These are phyloP conservation scores for Pochonia chlamydosporia DNA, from an alignment of 2,329 filamentous ascomycete species.

Conservation along the genomic window DNA sequence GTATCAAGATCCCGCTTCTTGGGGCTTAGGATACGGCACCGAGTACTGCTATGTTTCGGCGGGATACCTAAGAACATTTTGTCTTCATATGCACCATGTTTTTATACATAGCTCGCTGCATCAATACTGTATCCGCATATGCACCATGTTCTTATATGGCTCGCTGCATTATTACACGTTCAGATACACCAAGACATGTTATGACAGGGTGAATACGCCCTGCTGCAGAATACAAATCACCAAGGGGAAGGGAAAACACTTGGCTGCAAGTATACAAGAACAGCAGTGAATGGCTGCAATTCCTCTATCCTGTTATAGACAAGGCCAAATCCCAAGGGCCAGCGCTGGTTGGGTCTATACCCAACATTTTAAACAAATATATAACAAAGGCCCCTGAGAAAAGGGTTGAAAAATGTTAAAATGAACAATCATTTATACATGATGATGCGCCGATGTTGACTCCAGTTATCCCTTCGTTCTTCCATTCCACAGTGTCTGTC, in stretches of 20 bases:
- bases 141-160: too few relatives aligned
- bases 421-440: conserved; percentile 13
- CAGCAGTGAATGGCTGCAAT: conserved; percentile 9
- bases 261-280: conserved; percentile 3
- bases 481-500: conserved; percentile 14
- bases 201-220: too few relatives aligned
- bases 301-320: conserved; percentile 19
- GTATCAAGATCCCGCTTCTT: too few relatives aligned
- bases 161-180: too few relatives aligned
- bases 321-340: conserved; percentile 2
- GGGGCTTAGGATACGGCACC: too few relatives aligned
- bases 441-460: conserved; percentile 19
- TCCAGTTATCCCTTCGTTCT: conserved; percentile 16
- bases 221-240: neutral
- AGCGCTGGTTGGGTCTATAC: neutral
- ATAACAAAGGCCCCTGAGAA: conserved; percentile 1
- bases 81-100: too few relatives aligned
- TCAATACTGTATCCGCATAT: too few relatives aligned
- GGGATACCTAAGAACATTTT: too few relatives aligned
- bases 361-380: neutral
- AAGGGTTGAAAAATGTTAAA: conserved; percentile 8
- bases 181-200: too few relatives aligned
- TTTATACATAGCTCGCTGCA: too few relatives aligned
- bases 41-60: too few relatives aligned
- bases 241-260: neutral